phyloP scores from a whole-genome alignment of 768 basidiomycete genomes.

The Roridomyces roridus region DNA sequence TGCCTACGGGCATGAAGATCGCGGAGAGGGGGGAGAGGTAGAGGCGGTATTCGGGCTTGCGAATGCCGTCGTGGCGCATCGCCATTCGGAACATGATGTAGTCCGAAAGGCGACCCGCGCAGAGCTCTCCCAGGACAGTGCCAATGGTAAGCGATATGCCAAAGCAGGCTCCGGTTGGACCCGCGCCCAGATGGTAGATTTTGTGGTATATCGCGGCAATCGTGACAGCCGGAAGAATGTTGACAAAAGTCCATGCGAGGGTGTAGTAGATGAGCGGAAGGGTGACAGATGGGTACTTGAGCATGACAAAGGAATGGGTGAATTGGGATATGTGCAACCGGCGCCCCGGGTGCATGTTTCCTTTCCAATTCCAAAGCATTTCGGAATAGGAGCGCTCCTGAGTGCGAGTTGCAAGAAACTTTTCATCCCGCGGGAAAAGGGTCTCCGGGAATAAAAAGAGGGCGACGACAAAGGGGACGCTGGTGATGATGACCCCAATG shows the following conservation, averaged over 20 bases:
- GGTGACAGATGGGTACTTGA: constrained; percentile 15
- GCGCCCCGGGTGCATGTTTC: constrained; percentile 13
- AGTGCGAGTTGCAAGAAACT: constrained; percentile 15
- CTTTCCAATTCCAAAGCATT: constrained; percentile 15
- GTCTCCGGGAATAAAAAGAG: constrained; percentile 18
- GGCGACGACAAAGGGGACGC: constrained; percentile 12
- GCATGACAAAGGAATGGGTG: constrained; percentile 13
- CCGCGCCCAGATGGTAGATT: constrained; percentile 12
- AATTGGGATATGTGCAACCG: constrained; percentile 10
- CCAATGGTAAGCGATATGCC: constrained; percentile 18
- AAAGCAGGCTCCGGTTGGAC: constrained; percentile 15
- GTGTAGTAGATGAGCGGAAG: constrained; percentile 17
- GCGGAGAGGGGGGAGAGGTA: constrained; percentile 16
- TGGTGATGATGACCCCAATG: constrained; percentile 19
- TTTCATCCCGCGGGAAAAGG: constrained; percentile 17
- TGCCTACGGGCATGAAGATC: constrained; percentile 12
- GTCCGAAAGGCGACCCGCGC: constrained; percentile 12
- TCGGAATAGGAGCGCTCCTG: constrained; percentile 15
- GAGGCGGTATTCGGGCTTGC: constrained; percentile 17
- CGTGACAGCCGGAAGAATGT: constrained; percentile 15
- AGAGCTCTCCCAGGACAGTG: constrained; percentile 12
- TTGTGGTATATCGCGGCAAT: constrained; percentile 11
- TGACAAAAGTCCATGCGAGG: constrained; percentile 16
- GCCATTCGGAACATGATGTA: constrained; percentile 17
- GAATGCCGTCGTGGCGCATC: constrained; percentile 7